Conservation (phyloP, 306 rosid species). For the Glycyrrhiza uralensis region DNA sequence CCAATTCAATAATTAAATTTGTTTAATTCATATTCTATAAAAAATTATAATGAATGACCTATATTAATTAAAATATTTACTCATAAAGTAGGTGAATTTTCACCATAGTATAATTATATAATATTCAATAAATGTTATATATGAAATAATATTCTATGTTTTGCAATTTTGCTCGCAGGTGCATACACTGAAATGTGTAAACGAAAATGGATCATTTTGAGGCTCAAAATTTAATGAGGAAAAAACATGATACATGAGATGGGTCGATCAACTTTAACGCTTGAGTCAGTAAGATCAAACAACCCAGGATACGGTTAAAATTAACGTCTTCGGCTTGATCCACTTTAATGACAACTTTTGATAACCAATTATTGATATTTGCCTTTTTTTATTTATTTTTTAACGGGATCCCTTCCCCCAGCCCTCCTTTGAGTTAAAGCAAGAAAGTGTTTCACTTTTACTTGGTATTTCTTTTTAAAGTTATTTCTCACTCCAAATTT, state of each 20-base stretch:
- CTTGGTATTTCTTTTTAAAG: neutral
- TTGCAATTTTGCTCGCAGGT: too few relatives aligned
- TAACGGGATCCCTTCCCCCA: neutral
- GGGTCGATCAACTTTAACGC: neutral
- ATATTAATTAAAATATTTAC: too few relatives aligned
- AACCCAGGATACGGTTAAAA: neutral
- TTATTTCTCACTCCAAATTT: neutral
- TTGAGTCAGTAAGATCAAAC: neutral
- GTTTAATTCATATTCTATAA: too few relatives aligned
- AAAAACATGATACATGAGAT: neutral
- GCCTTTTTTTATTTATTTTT: neutral
- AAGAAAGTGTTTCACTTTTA: neutral
- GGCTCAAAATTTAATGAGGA: neutral
- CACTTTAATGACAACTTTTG: neutral
- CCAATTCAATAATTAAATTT: too few relatives aligned
- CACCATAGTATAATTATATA: too few relatives aligned
- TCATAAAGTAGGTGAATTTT: too few relatives aligned
- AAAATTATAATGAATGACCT: too few relatives aligned
- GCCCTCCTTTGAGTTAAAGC: neutral
- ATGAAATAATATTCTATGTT: too few relatives aligned
- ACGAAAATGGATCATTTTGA: too few relatives aligned
- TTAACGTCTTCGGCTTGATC: neutral
- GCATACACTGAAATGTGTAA: too few relatives aligned
- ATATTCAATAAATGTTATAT: too few relatives aligned
- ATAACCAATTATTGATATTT: neutral